Evolutionary conservation across 2,329 filamentous ascomycete genomes (phyloP), one percentile per base, ranked within the genome.

Genomic region (Talaromyces amestolkiae): DNA sequence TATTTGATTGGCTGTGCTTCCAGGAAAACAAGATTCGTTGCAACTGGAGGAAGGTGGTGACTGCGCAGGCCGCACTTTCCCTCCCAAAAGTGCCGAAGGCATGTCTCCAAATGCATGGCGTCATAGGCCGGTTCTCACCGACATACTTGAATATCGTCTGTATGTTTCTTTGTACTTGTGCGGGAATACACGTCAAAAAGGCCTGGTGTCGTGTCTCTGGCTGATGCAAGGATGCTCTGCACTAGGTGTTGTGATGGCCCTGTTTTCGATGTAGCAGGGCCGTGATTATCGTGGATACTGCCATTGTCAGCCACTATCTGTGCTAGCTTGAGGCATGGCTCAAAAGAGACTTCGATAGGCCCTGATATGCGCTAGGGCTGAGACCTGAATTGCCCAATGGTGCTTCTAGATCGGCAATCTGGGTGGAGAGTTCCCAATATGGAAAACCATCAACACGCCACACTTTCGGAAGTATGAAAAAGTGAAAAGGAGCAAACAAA

Each of bases 331-430:
- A 51, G 3, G 47, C 22, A 17, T 8, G 6, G 49, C n/a, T 33
- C 13, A 33, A 31, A 53, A 53, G 17, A 17, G 47, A 51, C 49
- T 33, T 43, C n/a, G 17, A 35, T 47, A 35, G 58, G 41, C 6
- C 24, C 15, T 24, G 22, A n/a, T 37, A 61, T 51, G 59, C 59
- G 33, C 33, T 51, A 61, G 59, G 58, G 59, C 59, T 61, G 59
- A 37, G 35, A 33, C 10, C 27, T 22, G 11, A 27, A 49, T 17
- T 27, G 45, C 10, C 45, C 45, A 49, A 49, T 49, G 9, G 22
- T 17, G 45, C 22, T 49, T 49, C 11, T 13, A 24, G 22, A 24
- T 13, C 10, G 24, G 45, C 45, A 11, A n/a, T 17, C 33, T 6
- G 35, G 33, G 54, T 41, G 56, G 56, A n/a, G 56, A 31, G 3